Conservation (phyloP, 176 grass and related monocot genomes). For the Phragmites australis region DNA sequence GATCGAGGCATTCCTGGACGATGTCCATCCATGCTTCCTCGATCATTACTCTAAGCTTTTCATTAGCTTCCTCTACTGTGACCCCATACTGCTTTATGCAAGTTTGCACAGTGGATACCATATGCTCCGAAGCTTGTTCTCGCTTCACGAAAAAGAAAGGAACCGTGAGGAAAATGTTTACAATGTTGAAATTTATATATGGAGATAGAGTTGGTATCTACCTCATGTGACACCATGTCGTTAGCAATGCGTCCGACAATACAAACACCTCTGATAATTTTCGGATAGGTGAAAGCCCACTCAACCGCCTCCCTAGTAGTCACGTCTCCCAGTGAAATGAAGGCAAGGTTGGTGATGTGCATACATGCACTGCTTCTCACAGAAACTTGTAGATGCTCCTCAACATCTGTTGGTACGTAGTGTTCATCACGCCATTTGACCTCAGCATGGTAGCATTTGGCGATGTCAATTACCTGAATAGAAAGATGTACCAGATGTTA, state of each 20-base stretch:
- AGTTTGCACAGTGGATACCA: slow-evolving; percentile 24
- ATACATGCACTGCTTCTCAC: not conserved
- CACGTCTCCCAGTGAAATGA: not conserved
- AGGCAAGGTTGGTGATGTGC: not conserved
- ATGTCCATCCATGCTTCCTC: slow-evolving; percentile 33
- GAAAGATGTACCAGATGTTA: not conserved
- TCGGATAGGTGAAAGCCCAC: not conserved
- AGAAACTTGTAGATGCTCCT: slow-evolving; percentile 24
- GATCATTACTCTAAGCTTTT: not conserved
- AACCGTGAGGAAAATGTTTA: not conserved
- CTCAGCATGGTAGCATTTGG: slow-evolving; percentile 21
- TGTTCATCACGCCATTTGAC: not conserved
- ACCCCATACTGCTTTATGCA: not conserved
- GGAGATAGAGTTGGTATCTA: not conserved
- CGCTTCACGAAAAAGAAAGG: not conserved
- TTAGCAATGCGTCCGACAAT: not conserved
- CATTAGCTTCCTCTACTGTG: not conserved
- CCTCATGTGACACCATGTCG: slow-evolving; percentile 16
- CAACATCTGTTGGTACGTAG: not conserved
- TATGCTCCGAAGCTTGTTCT: slow-evolving; percentile 9
- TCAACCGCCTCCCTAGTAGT: not conserved
- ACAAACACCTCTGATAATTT: not conserved
- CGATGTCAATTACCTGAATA: not conserved
- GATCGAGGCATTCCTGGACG: not conserved
- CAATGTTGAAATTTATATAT: not conserved